phyloP scores from a whole-genome alignment of 352 stramenopile genomes.

The Globisporangium solare region DNA sequence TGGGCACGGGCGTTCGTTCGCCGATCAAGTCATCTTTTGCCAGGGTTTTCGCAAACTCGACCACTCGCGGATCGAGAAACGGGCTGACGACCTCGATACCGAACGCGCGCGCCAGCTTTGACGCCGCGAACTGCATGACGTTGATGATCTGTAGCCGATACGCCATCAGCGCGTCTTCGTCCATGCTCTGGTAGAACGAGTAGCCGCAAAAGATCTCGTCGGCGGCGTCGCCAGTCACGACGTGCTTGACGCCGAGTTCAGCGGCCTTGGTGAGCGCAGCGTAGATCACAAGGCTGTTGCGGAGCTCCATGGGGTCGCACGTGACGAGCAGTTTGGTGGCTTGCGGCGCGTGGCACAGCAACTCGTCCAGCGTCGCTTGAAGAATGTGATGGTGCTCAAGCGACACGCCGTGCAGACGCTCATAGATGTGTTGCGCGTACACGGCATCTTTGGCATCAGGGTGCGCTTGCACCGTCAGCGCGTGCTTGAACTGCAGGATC shows the following conservation, averaged over 20 bases:
- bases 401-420: conserved; percentile 33
- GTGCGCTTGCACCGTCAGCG: conserved; percentile 53
- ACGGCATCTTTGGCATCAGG: conserved; percentile 30
- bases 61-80: conserved; percentile 66
- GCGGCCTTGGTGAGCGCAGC: conserved; percentile 52
- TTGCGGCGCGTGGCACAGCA: conserved; percentile 32
- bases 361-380: conserved; percentile 39
- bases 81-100: conserved; percentile 67
- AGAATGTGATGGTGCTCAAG: conserved; percentile 66
- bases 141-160: conserved; percentile 75
- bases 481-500: conserved; percentile 47
- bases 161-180: conserved; percentile 41
- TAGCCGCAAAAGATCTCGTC: conserved; percentile 89
- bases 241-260: conserved; percentile 42
- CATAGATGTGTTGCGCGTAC: conserved; percentile 41
- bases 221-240: conserved; percentile 81
- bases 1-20: conserved; percentile 50
- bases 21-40: conserved; percentile 63
- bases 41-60: conserved; percentile 61
- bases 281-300: conserved; percentile 86
- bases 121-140: conserved; percentile 82
- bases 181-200: conserved; percentile 76
- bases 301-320: conserved; percentile 85
- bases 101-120: conserved; percentile 54
- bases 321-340: conserved; percentile 55